Base-by-base conservation (phyloP, 225 moss, liverwort and hornwort species). In the Thuidium tamariscinum region DNA sequence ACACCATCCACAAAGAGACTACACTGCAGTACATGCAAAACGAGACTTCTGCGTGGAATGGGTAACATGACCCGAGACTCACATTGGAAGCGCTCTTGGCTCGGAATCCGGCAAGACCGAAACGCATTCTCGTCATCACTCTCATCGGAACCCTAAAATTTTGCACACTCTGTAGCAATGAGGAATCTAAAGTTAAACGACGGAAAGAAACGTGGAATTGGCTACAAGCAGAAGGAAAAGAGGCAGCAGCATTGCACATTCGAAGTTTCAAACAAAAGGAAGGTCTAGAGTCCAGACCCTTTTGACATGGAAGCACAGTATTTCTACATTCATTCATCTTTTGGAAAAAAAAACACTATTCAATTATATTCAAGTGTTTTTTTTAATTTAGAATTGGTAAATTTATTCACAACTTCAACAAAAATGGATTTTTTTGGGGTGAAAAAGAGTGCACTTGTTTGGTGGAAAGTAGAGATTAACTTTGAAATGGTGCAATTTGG, bases 81-180 rank as follows among this genome's bases (percentile, higher is more conserved):
- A 85, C 91, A 44, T 85, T 84, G 36, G 84, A 82, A 84, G 78
- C 17, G 67, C 77, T 82, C 64, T 61, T 84, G 66, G 82, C 59
- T 66, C 65, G 85, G 17, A 78, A 79, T 74, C 81, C 86, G 21
- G 27, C 60, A 22, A 6, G 60, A 44, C 78, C 78, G 41, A 86
- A 81, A n/a, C 85, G 89, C 72, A 89, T 17, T 37, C 87, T 72
- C 85, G 74, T 54, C 77, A 74, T 67, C 82, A 60, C 77, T 91
- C 84, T 89, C 91, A 87, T 87, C 48, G 84, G 30, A 88, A 59
- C 59, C 82, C 82, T 82, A 68, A 68, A 67, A 9, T 22, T 30
- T 30, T 41, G 82, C 41, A 29, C 52, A 13, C 65, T 26, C 39
- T 59, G 27, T 29, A 41, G 30, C 60, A 56, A 41, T 12, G 29